These are phyloP conservation scores for Ophiostoma himal-ulmi DNA, from an alignment of 2,329 filamentous ascomycete species.

Conservation along the genomic window DNA sequence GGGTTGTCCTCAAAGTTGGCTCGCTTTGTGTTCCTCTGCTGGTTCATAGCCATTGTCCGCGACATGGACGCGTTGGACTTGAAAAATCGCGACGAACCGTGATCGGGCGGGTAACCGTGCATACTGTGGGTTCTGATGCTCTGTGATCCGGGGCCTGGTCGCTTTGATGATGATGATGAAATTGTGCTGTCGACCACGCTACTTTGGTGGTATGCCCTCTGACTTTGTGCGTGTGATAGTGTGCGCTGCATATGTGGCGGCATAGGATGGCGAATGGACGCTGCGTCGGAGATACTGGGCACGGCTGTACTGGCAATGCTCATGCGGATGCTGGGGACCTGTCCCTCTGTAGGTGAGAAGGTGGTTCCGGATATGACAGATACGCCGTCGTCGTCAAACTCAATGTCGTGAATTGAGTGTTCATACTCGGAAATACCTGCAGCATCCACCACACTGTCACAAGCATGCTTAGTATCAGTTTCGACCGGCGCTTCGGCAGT, in stretches of 20 bases:
- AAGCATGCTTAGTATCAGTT: background rate
- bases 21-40: constrained; percentile 39
- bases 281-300: constrained; percentile 17
- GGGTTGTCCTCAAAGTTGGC: constrained; percentile 36
- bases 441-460: background rate
- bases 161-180: background rate
- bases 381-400: constrained; percentile 27
- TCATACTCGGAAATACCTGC: background rate
- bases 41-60: constrained; percentile 42
- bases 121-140: background rate
- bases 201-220: constrained; percentile 3
- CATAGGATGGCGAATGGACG: constrained; percentile 1
- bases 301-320: constrained; percentile 26
- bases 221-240: background rate
- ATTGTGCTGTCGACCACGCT: background rate
- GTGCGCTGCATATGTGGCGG: constrained; percentile 4
- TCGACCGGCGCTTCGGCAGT: background rate
- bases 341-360: constrained; percentile 28
- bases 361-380: constrained; percentile 33
- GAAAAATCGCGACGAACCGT: constrained; percentile 16
- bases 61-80: constrained; percentile 14
- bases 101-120: constrained; percentile 23
- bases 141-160: background rate
- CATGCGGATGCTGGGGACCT: constrained; percentile 25
- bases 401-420: constrained; percentile 11